These are phyloP conservation scores for Metarhizium sp. DNA, from an alignment of 2,329 filamentous ascomycete species.

Conservation along the genomic window DNA sequence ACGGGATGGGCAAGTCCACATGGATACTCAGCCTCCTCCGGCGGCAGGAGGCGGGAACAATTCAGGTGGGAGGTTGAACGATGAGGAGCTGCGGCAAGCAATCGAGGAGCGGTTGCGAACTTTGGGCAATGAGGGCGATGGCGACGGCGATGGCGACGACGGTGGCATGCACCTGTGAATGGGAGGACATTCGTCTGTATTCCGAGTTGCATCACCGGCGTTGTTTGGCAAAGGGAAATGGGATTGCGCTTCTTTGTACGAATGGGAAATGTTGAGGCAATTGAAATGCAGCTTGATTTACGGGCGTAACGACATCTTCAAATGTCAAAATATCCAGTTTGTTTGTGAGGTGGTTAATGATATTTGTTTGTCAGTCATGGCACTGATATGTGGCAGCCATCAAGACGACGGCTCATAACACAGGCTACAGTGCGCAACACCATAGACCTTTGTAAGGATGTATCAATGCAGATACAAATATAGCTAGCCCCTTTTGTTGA, in stretches of 20 bases:
- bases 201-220: constrained; percentile 1
- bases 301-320: background rate
- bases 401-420: background rate
- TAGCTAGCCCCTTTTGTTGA: background rate
- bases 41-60: constrained; percentile 5
- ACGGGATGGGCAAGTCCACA: constrained; percentile 37
- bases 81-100: constrained; percentile 48
- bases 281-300: background rate
- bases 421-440: background rate
- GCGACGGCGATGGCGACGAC: constrained; percentile 33
- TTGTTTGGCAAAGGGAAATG: background rate
- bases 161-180: constrained; percentile 52
- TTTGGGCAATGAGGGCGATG: constrained; percentile 26
- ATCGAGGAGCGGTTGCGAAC: constrained; percentile 45
- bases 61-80: constrained; percentile 39
- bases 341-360: background rate
- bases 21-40: constrained; percentile 24
- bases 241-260: background rate
- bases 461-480: background rate
- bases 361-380: background rate
- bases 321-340: background rate
- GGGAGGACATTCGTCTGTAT: background rate
- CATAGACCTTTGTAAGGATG: background rate
- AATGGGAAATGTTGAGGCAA: background rate
- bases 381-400: background rate